Conservation (phyloP, 2,329 filamentous ascomycete species). For the Tolypocladium ovalisporum region DNA sequence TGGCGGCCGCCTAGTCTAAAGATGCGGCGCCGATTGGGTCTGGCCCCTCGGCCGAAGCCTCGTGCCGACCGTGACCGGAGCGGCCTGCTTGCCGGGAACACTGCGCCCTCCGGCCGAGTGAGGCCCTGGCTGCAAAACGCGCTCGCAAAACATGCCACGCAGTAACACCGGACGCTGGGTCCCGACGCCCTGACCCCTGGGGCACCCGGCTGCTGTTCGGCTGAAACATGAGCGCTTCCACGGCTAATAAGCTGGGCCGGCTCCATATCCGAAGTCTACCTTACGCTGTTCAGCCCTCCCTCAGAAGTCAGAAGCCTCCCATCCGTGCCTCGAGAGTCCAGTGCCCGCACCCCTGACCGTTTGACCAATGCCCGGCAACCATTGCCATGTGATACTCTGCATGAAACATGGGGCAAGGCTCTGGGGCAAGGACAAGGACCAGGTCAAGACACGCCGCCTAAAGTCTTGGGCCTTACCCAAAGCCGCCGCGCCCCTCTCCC, state of each 20-base stretch:
- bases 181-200: not conserved
- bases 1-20: not conserved
- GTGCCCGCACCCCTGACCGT: not conserved
- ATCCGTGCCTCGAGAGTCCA: not conserved
- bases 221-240: not conserved
- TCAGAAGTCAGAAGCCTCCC: not conserved
- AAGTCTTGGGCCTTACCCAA: not conserved
- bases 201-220: not conserved
- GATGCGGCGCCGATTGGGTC: not conserved
- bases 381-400: slow-evolving; percentile 1
- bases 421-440: not conserved
- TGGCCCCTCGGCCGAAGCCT: not conserved
- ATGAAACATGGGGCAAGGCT: slow-evolving; percentile 4
- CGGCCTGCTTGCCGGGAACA: not conserved
- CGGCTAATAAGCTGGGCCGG: not conserved
- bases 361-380: slow-evolving; percentile 4
- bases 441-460: not conserved
- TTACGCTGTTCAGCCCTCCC: not conserved
- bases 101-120: not conserved
- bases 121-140: not conserved
- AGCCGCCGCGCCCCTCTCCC: not conserved
- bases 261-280: not conserved
- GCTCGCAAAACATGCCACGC: not conserved
- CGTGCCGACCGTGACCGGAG: not conserved
- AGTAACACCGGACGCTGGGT: not conserved